A percentile compares a stretch with the other conserved stretches of the same genome.
Evolutionary conservation across 176 grass and related monocot species (phyloP).

Genomic region (Carex pumila): DNA sequence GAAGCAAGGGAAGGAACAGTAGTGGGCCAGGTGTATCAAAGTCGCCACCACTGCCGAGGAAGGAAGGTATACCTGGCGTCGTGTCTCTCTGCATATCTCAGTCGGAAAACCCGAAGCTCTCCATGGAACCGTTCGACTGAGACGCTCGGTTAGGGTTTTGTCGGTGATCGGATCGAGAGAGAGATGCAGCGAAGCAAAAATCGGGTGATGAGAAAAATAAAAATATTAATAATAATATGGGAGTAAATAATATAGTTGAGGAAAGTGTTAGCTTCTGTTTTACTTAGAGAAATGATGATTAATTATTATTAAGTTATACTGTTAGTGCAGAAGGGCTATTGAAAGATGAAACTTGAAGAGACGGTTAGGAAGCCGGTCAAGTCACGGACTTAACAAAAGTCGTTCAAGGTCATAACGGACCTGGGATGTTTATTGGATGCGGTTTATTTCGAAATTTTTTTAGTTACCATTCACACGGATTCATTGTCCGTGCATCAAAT

Average conservation of each 20-base stretch:
- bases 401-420: not conserved
- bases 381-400: not conserved
- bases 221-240: not conserved
- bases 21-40: constrained; percentile 70
- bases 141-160: not conserved
- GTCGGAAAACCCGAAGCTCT: constrained; percentile 4
- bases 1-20: constrained; percentile 91
- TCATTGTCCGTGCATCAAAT: no score
- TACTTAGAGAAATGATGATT: not conserved
- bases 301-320: not conserved
- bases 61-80: constrained; percentile 31
- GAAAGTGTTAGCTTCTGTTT: not conserved
- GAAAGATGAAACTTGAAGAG: not conserved
- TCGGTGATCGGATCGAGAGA: constrained; percentile 20
- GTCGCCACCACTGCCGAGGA: constrained; percentile 40
- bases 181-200: not conserved
- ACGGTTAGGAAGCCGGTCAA: not conserved
- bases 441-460: no score
- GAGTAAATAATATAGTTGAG: not conserved
- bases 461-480: no score
- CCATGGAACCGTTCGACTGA: constrained; percentile 12
- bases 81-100: constrained; percentile 58
- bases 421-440: no score
- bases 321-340: not conserved
- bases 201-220: not conserved